Conservation (phyloP, 1,284 basidiomycete species). For the Trichosporon sp. region DNA sequence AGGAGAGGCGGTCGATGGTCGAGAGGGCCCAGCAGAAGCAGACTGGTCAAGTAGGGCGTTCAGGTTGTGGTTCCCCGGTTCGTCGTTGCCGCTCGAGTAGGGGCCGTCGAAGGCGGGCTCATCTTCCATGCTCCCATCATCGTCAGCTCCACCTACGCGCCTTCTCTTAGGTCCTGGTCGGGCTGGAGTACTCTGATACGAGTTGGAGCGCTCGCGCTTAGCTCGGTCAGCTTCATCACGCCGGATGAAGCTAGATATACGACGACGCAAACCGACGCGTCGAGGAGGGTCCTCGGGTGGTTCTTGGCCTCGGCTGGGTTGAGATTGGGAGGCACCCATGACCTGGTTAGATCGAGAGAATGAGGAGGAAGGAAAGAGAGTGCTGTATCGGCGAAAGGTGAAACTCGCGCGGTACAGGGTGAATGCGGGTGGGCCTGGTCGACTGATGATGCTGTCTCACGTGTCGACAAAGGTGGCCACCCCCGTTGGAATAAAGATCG, state of each 20-base stretch:
- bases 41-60: not conserved
- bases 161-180: slow-evolving; percentile 13
- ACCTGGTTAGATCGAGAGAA: not conserved
- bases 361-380: not conserved
- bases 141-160: slow-evolving; percentile 8
- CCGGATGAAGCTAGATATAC: slow-evolving; percentile 11
- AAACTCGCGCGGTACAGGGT: not conserved
- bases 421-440: not conserved
- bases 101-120: not conserved
- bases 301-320: slow-evolving; percentile 17
- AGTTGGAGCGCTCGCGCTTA: slow-evolving; percentile 21
- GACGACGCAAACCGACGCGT: slow-evolving; percentile 4
- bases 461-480: not conserved
- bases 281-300: slow-evolving; percentile 2
- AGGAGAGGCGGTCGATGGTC: not conserved
- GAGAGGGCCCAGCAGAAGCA: not conserved
- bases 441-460: not conserved
- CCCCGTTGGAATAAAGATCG: not conserved
- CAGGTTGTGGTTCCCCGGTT: not conserved
- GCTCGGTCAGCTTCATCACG: not conserved
- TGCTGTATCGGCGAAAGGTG: not conserved
- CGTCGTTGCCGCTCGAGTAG: not conserved
- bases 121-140: slow-evolving; percentile 6
- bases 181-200: slow-evolving; percentile 8
- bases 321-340: slow-evolving; percentile 34